A percentile compares a stretch with the other conserved stretches of the same genome.
phyloP scores from a whole-genome alignment of 108 stramenopile genomes.

The Stephanodiscus triporus region DNA sequence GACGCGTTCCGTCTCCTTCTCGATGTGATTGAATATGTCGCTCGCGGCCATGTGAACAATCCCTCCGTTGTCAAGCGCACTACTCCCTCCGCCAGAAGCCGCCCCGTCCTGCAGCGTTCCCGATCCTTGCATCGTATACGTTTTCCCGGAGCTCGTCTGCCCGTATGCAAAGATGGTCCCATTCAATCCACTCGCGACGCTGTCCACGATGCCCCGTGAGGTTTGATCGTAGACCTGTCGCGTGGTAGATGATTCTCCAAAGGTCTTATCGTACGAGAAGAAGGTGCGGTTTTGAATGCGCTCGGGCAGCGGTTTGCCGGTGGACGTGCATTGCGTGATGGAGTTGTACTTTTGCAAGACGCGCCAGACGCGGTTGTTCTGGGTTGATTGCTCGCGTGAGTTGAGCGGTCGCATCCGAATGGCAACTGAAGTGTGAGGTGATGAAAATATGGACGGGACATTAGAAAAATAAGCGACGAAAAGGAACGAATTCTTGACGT shows the following conservation, averaged over 20 bases:
- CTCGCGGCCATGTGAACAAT: conserved; percentile 86
- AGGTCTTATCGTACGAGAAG: conserved; percentile 95
- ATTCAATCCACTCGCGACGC: conserved; percentile 92
- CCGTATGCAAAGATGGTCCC: conserved; percentile 98
- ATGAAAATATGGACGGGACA: neutral
- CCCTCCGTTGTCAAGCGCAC: conserved; percentile 53
- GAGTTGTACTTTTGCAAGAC: conserved; percentile 81
- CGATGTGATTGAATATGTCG: conserved; percentile 81
- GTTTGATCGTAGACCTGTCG: conserved; percentile 87
- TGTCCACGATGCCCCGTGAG: conserved; percentile 85
- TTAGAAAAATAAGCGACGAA: neutral
- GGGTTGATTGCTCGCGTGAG: conserved; percentile 58
- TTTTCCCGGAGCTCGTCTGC: conserved; percentile 93
- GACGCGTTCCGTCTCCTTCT: conserved; percentile 57
- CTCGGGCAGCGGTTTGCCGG: conserved; percentile 76
- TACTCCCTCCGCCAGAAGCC: neutral
- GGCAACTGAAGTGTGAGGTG: conserved; percentile 63
- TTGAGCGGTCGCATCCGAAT: conserved; percentile 95
- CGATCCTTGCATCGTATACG: conserved; percentile 90
- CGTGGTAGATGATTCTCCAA: conserved; percentile 81
- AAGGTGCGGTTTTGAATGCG: conserved; percentile 75
- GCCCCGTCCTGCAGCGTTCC: conserved; percentile 72
- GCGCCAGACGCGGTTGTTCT: conserved; percentile 71
- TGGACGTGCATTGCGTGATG: conserved; percentile 69
- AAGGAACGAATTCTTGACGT: neutral